Evolutionary conservation across 495 filamentous ascomycete species (phyloP).

Genomic region (Lasiosphaeria miniovina): DNA sequence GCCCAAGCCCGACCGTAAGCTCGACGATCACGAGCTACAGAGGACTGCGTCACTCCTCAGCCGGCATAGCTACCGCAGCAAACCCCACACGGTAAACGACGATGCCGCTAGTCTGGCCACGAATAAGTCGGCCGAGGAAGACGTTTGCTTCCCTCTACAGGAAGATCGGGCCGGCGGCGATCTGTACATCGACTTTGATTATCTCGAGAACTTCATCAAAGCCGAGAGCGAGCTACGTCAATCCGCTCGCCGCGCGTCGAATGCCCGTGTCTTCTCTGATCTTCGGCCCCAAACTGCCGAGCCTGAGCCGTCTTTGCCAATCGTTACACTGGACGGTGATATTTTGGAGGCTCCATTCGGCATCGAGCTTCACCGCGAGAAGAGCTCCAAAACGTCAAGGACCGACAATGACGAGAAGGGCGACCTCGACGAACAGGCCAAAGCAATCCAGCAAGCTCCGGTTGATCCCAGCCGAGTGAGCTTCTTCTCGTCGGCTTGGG

Average conservation of each 20-base stretch:
- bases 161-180: conserved; percentile 43
- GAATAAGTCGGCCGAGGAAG: conserved; percentile 65
- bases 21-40: conserved; percentile 61
- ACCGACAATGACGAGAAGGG: conserved; percentile 5
- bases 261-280: conserved; percentile 59
- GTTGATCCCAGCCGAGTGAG: conserved; percentile 74
- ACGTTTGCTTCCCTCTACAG: conserved; percentile 76
- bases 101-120: conserved; percentile 50
- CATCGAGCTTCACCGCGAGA: conserved; percentile 32
- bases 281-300: conserved; percentile 37
- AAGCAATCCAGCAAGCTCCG: conserved; percentile 26
- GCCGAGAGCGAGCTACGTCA: conserved; percentile 51
- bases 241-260: conserved; percentile 35
- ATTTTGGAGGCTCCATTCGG: conserved; percentile 44
- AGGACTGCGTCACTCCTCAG: conserved; percentile 71
- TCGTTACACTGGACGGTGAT: conserved; percentile 48
- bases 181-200: conserved; percentile 77
- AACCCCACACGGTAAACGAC: conserved; percentile 41
- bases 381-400: conserved; percentile 22
- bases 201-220: conserved; percentile 75
- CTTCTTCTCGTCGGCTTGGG: conserved; percentile 92
- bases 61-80: conserved; percentile 49
- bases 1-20: conserved; percentile 31
- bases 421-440: conserved; percentile 18
- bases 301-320: conserved; percentile 17